Percentiles rank a stretch among this genome's conserved stretches.
phyloP scores from a whole-genome alignment of 2,329 filamentous ascomycete species.

The Trichoderma breve region DNA sequence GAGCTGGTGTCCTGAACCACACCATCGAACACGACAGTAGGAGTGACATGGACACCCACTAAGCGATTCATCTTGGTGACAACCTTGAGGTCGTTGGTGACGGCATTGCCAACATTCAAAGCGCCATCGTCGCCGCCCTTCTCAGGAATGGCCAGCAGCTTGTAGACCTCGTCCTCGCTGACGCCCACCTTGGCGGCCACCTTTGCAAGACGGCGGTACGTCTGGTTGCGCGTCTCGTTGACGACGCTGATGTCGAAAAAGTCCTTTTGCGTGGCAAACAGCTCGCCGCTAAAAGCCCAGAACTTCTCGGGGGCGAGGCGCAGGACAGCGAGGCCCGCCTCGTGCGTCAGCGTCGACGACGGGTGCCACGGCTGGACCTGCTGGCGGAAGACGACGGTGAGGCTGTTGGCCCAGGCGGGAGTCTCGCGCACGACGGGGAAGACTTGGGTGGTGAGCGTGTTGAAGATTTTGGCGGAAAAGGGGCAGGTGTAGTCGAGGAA shows the following conservation, averaged over 20 bases:
- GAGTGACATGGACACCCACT: slow-evolving; percentile 83
- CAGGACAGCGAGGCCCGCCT: slow-evolving; percentile 80
- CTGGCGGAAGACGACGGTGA: slow-evolving; percentile 82
- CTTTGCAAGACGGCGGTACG: slow-evolving; percentile 74
- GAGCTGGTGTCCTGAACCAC: slow-evolving; percentile 79
- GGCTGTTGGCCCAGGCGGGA: slow-evolving; percentile 52
- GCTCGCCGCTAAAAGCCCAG: slow-evolving; percentile 71
- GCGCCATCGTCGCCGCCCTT: slow-evolving; percentile 64
- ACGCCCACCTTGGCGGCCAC: slow-evolving; percentile 69
- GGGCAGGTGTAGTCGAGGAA: slow-evolving; percentile 92
- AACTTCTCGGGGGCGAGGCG: slow-evolving; percentile 68
- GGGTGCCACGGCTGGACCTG: slow-evolving; percentile 97
- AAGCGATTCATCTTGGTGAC: slow-evolving; percentile 77
- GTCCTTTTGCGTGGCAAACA: slow-evolving; percentile 65
- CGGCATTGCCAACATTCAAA: slow-evolving; percentile 75
- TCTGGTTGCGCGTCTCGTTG: slow-evolving; percentile 78
- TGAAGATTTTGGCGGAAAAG: slow-evolving; percentile 67
- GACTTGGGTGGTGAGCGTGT: slow-evolving; percentile 51
- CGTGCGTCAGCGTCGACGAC: slow-evolving; percentile 74
- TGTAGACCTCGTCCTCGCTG: slow-evolving; percentile 67
- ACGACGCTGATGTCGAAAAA: slow-evolving; percentile 87
- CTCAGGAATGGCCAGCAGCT: slow-evolving; percentile 65
- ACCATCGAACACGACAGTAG: slow-evolving; percentile 85
- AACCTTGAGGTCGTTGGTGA: slow-evolving; percentile 82
- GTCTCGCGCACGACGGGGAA: slow-evolving; percentile 62